Evolutionary conservation across 2,329 filamentous ascomycete species (phyloP), one percentile per base, ranked within the genome.

Genomic region (Aspergillus uvarum): DNA sequence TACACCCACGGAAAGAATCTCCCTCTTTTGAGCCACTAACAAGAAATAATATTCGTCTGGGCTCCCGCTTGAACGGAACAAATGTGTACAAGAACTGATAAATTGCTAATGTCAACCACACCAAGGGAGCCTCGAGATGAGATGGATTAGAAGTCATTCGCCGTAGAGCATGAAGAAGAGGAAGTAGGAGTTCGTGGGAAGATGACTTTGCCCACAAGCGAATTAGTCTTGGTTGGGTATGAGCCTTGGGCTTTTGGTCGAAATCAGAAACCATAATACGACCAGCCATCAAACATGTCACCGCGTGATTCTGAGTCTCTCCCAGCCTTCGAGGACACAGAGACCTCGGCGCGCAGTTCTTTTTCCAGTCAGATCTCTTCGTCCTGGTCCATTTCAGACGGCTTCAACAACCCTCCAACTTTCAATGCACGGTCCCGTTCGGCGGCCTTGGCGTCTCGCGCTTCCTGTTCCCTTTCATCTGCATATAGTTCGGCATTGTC

Each of bases 401-500:
- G 96, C 83, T 99, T 98, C 72, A 99, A 83, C 63, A 99, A 83
- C 71, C 96, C 95, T 67, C 95, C 93, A 58, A 99, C 92, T 83
- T 96, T 98, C 80, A 94, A 91, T 63, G 91, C 88, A 67, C 94
- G 89, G 78, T 97, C 92, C 70, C 93, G 88, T 75, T 99, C 96
- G 22, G 92, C 90, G 52, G 89, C 88, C 76, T 93, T 92, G 51
- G 90, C 91, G 68, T 94, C 91, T 65, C 87, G 87, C 62, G 94
- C 89, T 65, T 92, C 92, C 76, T 96, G 90, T 77, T 99, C 95
- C 76, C 96, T 92, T 77, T 99, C 95, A 60, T 96, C 93, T 4
- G 90, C 87, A 77, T 90, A 99, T 10, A 99, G 84, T 73, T 99
- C 95, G 1, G 94, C 87, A 70, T 98, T 97, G 78, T 99, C 95